Evolutionary conservation across 139 green algal species (phyloP), one percentile per base, ranked within the genome.

Genomic region (Pseudopediastrum boryanum): DNA sequence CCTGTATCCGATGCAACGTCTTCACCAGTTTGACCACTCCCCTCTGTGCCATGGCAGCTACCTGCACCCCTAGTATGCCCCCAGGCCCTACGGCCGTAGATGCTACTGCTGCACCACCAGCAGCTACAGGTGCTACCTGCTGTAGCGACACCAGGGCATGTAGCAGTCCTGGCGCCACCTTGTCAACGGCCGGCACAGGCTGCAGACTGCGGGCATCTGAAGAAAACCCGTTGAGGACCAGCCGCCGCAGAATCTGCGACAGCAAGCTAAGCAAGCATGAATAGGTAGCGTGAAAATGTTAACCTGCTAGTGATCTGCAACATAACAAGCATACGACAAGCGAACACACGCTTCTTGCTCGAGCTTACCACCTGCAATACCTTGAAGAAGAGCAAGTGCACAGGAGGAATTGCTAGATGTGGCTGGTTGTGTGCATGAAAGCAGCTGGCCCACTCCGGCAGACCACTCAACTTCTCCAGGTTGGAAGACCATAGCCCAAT

Each of bases 21-120:
- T 97, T 98, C 4, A 93, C 52, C 54, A 97, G 83, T 82, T 98
- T 98, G 4, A 98, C 71, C 9, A 90, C 58, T n/a, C 81, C 90
- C 0, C 91, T 59, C 42, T 94, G 88, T 43, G 94, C 61, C 90
- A 96, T 92, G 43, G 88, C 88, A 90, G 73, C 61, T 90, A 82
- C 69, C 69, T 84, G 43, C 42, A 61, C 23, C 44, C 61, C 41
- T 41, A 48, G 13, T 25, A 58, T 21, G 23, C 21, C 51, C 51
- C n/a, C 51, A 25, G 4, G 46, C 41, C 19, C 48, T 33, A 29
- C 69, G 31, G 42, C 68, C 36, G 54, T 16, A 41, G 72, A 56
- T 71, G 72, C 58, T 39, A 10, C 58, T 39, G 6, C 9, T 16
- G n/a, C 56, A 25, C 52, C 43, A 44, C 70, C 72, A 80, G 79